Conservation (phyloP, 2,329 filamentous ascomycete species). For the Seiridium unicorne region DNA sequence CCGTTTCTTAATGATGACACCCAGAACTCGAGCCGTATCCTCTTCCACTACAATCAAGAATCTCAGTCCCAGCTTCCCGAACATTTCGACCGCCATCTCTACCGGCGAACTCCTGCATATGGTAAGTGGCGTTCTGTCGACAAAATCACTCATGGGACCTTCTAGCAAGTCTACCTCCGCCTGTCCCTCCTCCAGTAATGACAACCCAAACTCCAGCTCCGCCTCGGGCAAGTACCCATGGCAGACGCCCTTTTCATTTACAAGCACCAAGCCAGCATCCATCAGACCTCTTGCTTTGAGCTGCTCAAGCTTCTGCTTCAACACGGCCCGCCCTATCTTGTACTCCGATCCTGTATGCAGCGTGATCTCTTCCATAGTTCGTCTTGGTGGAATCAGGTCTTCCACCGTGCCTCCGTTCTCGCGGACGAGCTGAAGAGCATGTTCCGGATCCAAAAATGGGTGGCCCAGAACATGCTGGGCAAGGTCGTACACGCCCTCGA, state of each 20-base stretch:
- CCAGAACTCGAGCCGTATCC: constrained; percentile 46
- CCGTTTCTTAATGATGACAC: constrained; percentile 58
- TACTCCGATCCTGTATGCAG: neutral
- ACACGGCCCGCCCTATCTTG: constrained; percentile 25
- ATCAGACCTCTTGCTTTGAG: constrained; percentile 49
- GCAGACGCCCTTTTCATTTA: constrained; percentile 40
- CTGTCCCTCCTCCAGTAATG: constrained; percentile 25
- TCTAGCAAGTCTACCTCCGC: constrained; percentile 28
- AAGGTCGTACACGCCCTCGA: neutral
- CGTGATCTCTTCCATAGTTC: neutral
- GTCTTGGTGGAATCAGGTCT: neutral
- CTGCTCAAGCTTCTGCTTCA: constrained; percentile 50
- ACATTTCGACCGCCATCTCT: constrained; percentile 60
- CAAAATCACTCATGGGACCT: constrained; percentile 40
- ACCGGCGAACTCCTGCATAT: constrained; percentile 51
- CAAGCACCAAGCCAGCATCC: constrained; percentile 57
- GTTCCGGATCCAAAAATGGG: neutral
- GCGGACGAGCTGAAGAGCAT: neutral
- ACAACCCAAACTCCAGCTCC: constrained; percentile 50
- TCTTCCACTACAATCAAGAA: constrained; percentile 53
- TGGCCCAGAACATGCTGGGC: neutral
- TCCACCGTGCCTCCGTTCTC: neutral
- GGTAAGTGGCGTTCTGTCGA: constrained; percentile 52
- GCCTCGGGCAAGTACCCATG: constrained; percentile 55
- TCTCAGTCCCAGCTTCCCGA: constrained; percentile 54